Conservation (phyloP, 371 early-diverging fungal genomes). For the Syncephalastrum sp. region DNA sequence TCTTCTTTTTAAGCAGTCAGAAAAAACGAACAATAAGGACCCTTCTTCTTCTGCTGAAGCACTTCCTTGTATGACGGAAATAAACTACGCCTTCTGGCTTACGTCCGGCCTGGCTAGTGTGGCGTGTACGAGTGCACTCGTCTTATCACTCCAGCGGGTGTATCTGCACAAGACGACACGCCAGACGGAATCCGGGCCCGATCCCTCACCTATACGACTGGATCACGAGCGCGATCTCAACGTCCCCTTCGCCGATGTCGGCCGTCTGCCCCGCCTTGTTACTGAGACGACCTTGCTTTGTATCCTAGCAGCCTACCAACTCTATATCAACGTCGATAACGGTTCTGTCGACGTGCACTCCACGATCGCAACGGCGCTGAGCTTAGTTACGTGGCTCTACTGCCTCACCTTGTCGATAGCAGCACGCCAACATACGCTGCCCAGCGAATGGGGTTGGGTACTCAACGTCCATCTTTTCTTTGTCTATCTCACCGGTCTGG, state of each 20-base stretch:
- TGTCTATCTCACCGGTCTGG: slow-evolving; percentile 8
- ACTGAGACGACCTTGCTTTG: slow-evolving; percentile 12
- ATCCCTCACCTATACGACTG: slow-evolving; percentile 4
- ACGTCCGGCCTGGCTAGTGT: slow-evolving; percentile 5
- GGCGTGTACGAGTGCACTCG: slow-evolving; percentile 13
- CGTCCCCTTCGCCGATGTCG: slow-evolving; percentile 20
- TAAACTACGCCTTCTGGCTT: slow-evolving; percentile 12
- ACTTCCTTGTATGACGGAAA: no score
- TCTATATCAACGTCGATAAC: slow-evolving; percentile 10
- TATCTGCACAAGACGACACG: slow-evolving; percentile 9
- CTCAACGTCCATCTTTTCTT: slow-evolving; percentile 41
- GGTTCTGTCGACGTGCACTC: slow-evolving; percentile 3
- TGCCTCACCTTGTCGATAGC: slow-evolving; percentile 19
- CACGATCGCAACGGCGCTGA: slow-evolving; percentile 12
- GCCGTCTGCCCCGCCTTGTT: slow-evolving; percentile 16
- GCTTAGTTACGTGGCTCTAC: slow-evolving; percentile 30
- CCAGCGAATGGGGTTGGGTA: slow-evolving; percentile 36
- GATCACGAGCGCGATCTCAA: slow-evolving; percentile 19
- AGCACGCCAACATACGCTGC: slow-evolving; percentile 23
- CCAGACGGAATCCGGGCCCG: slow-evolving; percentile 7
- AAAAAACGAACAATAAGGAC: no score
- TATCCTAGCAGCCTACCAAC: slow-evolving; percentile 6
- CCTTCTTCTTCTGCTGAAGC: no score
- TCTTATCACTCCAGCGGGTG: slow-evolving; percentile 17
- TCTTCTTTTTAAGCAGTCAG: neutral